Evolutionary conservation across 495 filamentous ascomycete species (phyloP), one percentile per base, ranked within the genome.

Genomic region (Cudoniella acicularis): DNA sequence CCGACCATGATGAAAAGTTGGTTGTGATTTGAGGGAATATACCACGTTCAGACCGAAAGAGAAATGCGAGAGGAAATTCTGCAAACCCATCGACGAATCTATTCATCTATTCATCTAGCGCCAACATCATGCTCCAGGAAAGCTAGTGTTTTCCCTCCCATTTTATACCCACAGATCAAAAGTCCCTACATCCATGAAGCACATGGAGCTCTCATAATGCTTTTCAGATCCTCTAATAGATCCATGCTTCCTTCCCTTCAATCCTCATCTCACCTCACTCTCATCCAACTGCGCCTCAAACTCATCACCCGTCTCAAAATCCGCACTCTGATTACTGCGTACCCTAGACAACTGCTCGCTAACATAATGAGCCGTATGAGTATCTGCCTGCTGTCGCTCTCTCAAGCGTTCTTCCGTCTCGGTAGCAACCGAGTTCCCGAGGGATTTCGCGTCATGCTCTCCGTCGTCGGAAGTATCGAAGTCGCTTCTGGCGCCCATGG

Each of bases 401-500:
- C 72, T 61, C 60, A 71, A 57, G 57, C 76, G 60, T 18, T 75
- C 72, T 3, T 70, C 66, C 64, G 17, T 70, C 63, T 30, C 59
- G 10, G 54, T 64, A 30, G 8, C 65, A 17, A 65, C 58, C 24
- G 62, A 65, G 47, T 64, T 66, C 50, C 66, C 65, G 18, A 57
- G 54, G 10, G 54, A 71, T 18, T 48, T 64, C 54, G 53, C 70
- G 47, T 69, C 64, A 16, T 69, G 73, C 11, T 81, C 75, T 58
- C 81, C 77, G 63, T 77, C 71, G 20, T 75, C 69, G 25, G 76
- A 77, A 0, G 64, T 57, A 53, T 79, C 82, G 67, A 87, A 96
- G 75, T 94, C 91, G 69, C 88, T 93, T n/a, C 91, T 83, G 40
- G 83, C 83, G 8, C 88, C 86, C 61, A 98, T 92, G n/a, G 90